These are phyloP conservation scores for Echinochloa phyllopogon DNA, from an alignment of 176 grass and related monocot species.

Conservation along the genomic window DNA sequence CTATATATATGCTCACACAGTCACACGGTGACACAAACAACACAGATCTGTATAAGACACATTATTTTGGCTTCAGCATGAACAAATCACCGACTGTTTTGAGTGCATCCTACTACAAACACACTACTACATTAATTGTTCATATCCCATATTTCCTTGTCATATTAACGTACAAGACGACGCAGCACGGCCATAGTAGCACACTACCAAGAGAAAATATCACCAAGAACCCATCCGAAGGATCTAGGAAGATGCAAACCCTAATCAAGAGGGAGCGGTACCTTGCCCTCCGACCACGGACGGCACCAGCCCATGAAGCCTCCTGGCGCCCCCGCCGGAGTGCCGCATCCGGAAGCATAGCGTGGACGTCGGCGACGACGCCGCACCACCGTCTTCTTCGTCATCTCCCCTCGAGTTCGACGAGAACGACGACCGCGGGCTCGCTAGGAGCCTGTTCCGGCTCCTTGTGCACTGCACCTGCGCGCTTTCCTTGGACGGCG, in stretches of 20 bases:
- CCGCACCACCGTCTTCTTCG: constrained; percentile 18
- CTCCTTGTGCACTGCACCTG: constrained; percentile 15
- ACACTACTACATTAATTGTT: neutral
- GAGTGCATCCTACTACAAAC: constrained; percentile 11
- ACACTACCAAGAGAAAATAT: neutral
- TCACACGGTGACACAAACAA: neutral
- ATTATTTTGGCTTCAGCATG: constrained; percentile 2
- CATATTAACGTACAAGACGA: neutral
- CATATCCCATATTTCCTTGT: neutral
- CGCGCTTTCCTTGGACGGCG: constrained; percentile 15
- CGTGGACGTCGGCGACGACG: constrained; percentile 21
- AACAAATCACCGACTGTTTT: constrained; percentile 13
- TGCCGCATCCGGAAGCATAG: constrained; percentile 51
- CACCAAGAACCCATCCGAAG: neutral
- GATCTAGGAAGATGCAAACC: neutral
- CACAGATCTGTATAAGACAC: neutral
- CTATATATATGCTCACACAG: neutral
- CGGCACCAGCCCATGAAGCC: constrained; percentile 33
- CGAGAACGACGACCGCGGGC: constrained; percentile 57
- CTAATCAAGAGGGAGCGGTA: constrained; percentile 12
- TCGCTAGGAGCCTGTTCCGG: constrained; percentile 33
- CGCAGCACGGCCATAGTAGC: neutral
- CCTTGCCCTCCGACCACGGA: constrained; percentile 44
- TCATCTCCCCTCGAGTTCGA: constrained; percentile 50
- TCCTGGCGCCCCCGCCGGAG: constrained; percentile 20